phyloP scores from a whole-genome alignment of 225 moss, liverwort and hornwort genomes.

The Climacium dendroides region DNA sequence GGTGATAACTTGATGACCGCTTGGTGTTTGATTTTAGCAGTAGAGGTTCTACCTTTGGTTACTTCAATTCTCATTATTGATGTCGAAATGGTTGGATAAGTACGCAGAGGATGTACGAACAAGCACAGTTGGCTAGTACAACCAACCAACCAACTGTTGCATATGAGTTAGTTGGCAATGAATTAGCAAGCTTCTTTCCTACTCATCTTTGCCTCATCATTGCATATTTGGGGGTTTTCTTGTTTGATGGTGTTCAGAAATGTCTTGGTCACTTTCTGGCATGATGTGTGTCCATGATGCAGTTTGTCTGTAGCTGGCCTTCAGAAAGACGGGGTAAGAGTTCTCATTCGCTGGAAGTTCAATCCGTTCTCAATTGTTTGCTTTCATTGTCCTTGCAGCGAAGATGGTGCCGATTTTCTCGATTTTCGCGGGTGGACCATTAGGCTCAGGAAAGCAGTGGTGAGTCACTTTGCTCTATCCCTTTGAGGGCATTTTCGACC shows the following conservation, averaged over 20 bases:
- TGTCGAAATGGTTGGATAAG: not conserved
- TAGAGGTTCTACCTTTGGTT: not conserved
- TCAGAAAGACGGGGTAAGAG: not conserved
- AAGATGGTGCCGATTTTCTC: constrained; percentile 90
- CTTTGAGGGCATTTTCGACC: not conserved
- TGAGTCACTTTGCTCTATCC: not conserved
- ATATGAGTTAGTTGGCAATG: not conserved
- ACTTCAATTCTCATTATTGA: not conserved
- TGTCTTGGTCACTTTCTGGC: not conserved
- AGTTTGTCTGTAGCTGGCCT: not conserved
- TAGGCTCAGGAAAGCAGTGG: constrained; percentile 88
- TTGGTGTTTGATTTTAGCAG: not conserved
- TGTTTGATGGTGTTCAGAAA: not conserved
- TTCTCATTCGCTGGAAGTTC: not conserved
- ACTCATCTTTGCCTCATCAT: not conserved
- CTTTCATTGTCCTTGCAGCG: constrained; percentile 36
- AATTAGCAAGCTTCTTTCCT: not conserved
- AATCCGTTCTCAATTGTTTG: not conserved
- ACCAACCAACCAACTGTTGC: not conserved
- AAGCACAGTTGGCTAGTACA: not conserved
- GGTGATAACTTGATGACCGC: not conserved
- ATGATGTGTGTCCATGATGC: not conserved
- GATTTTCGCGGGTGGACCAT: constrained; percentile 75
- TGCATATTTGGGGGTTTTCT: not conserved
- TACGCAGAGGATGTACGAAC: not conserved